Evolutionary conservation across 2,329 filamentous ascomycete genomes (phyloP).

Genomic region (Byssothecium circinans): DNA sequence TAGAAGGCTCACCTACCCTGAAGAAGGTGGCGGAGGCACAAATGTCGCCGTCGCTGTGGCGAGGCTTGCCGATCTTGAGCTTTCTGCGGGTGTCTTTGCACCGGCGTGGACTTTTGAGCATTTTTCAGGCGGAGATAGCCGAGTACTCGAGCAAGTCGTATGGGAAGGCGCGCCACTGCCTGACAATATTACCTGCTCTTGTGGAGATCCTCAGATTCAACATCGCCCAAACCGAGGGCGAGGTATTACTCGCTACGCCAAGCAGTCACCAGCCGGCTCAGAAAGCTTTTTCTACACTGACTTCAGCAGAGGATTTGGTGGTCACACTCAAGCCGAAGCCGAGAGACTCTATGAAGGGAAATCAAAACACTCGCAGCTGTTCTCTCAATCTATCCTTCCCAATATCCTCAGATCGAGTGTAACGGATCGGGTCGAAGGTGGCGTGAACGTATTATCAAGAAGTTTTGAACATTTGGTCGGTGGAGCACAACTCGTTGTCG

Average conservation of each 20-base stretch:
- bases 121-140: constrained; percentile 32
- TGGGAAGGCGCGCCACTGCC: constrained; percentile 41
- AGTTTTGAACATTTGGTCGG: constrained; percentile 13
- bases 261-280: constrained; percentile 36
- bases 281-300: constrained; percentile 44
- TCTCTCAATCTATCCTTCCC: constrained; percentile 40
- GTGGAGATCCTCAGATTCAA: constrained; percentile 24
- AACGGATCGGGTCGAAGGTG: neutral
- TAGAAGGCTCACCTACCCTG: constrained; percentile 43
- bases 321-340: constrained; percentile 14
- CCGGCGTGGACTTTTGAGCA: constrained; percentile 53
- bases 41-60: constrained; percentile 46
- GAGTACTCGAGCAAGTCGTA: constrained; percentile 33
- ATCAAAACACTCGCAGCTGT: constrained; percentile 33
- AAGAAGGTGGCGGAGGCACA: constrained; percentile 45
- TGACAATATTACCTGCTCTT: constrained; percentile 34
- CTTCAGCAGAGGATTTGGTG: constrained; percentile 37
- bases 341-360: constrained; percentile 17
- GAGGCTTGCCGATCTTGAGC: constrained; percentile 38
- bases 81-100: constrained; percentile 49
- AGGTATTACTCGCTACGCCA: constrained; percentile 33
- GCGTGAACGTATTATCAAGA: constrained; percentile 15
- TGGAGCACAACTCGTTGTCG: constrained; percentile 22
- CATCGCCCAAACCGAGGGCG: constrained; percentile 25
- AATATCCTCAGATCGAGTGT: constrained; percentile 4